A percentile compares a stretch with the other conserved stretches of the same genome.
Conservation (phyloP, 2,329 filamentous ascomycete genomes). For the Ophiostoma angusticollis region DNA sequence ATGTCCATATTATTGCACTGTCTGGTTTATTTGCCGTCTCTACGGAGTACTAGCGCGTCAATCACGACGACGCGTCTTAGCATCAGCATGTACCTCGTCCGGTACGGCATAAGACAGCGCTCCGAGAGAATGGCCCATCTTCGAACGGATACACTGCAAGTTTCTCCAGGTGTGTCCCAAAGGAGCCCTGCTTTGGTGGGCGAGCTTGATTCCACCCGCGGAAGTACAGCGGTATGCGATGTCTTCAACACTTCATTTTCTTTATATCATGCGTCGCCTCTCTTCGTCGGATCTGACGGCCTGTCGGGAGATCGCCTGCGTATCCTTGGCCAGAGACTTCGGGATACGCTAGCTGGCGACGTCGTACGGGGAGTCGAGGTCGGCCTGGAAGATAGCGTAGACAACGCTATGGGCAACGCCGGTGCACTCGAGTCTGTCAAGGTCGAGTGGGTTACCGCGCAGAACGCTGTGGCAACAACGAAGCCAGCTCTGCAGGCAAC, state of each 20-base stretch:
- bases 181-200: not conserved
- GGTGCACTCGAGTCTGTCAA: conserved; percentile 34
- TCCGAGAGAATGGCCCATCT: not conserved
- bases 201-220: not conserved
- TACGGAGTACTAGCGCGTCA: not conserved
- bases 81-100: not conserved
- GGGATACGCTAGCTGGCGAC: conserved; percentile 44
- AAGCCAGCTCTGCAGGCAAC: conserved; percentile 29
- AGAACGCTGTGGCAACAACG: conserved; percentile 14
- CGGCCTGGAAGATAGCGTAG: conserved; percentile 25
- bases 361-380: conserved; percentile 48
- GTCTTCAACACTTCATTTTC: conserved; percentile 48
- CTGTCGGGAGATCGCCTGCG: conserved; percentile 28
- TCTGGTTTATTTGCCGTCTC: not conserved
- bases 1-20: conserved; percentile 1
- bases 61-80: too few species aligned
- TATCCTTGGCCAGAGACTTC: conserved; percentile 33
- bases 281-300: conserved; percentile 31
- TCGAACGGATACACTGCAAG: not conserved
- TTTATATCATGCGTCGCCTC: conserved; percentile 40
- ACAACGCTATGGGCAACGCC: conserved; percentile 25
- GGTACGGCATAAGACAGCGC: not conserved
- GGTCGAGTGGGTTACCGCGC: conserved; percentile 32
- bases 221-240: too few species aligned
- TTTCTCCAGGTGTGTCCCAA: not conserved